Evolutionary conservation across 1,284 basidiomycete species (phyloP).

Genomic region (Sporisorium graminicola): DNA sequence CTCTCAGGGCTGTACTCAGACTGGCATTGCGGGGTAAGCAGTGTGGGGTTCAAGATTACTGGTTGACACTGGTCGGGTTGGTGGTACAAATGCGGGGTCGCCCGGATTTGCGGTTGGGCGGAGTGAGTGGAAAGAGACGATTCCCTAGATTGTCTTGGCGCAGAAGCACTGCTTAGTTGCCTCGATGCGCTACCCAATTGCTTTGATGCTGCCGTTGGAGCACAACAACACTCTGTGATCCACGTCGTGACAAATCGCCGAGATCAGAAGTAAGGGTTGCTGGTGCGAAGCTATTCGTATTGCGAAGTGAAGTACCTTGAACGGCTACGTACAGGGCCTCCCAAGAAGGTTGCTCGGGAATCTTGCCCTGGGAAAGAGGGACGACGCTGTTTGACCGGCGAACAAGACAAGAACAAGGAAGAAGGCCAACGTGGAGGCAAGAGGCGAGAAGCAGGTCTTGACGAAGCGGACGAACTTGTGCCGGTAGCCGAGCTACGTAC

Average conservation of each 20-base stretch:
- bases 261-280: background rate
- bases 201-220: background rate
- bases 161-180: background rate
- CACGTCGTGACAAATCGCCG: background rate
- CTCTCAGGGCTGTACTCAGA: background rate
- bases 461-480: conserved; percentile 5
- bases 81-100: background rate
- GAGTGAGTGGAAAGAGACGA: background rate
- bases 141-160: background rate
- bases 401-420: background rate
- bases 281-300: background rate
- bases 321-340: too few species aligned
- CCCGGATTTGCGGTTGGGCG: background rate
- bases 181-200: background rate
- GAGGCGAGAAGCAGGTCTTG: conserved; percentile 9
- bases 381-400: conserved; percentile 5
- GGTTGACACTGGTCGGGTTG: background rate
- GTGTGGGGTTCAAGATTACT: background rate
- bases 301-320: too few species aligned
- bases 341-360: background rate
- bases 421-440: conserved; percentile 9
- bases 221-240: background rate
- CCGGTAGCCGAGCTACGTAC: conserved; percentile 4
- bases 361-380: background rate
- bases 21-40: background rate